phyloP scores from a whole-genome alignment of 768 basidiomycete genomes.

The Naganishia kalamii region DNA sequence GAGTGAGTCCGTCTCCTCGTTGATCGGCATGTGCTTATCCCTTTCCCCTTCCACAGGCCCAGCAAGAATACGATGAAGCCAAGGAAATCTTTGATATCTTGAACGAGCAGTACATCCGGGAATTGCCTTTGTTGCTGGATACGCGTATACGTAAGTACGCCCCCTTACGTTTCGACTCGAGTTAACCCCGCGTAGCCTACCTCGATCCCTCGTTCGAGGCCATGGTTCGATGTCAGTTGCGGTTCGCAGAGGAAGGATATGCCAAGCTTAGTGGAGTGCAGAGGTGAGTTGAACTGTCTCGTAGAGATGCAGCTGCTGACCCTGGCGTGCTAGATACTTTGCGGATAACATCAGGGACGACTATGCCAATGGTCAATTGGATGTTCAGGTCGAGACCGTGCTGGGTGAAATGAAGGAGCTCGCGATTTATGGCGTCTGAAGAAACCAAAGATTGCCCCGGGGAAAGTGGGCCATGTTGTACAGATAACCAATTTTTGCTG shows the following conservation, averaged over 20 bases:
- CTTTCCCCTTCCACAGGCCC: constrained; percentile 55
- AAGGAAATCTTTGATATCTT: constrained; percentile 89
- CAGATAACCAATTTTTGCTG: too few species aligned
- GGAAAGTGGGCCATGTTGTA: too few species aligned
- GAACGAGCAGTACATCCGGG: constrained; percentile 83
- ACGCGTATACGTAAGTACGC: constrained; percentile 64
- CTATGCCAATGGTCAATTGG: constrained; percentile 91
- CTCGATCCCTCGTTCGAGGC: constrained; percentile 98
- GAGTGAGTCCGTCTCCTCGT: constrained; percentile 50
- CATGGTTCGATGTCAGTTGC: constrained; percentile 89
- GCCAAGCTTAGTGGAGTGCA: constrained; percentile 94
- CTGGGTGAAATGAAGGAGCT: constrained; percentile 94
- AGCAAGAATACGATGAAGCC: constrained; percentile 91
- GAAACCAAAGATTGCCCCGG: neutral
- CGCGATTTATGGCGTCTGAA: constrained; percentile 68
- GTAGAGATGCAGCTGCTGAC: neutral
- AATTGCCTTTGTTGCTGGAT: constrained; percentile 86
- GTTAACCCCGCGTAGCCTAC: constrained; percentile 53
- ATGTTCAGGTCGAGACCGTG: constrained; percentile 96
- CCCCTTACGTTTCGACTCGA: neutral
- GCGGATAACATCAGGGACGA: constrained; percentile 85
- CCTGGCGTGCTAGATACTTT: constrained; percentile 85
- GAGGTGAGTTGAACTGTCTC: constrained; percentile 49
- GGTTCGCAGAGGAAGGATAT: constrained; percentile 97
- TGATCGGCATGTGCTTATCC: neutral